Evolutionary conservation across 129 eudicot species (phyloP).

Genomic region (Tagetes patula): DNA sequence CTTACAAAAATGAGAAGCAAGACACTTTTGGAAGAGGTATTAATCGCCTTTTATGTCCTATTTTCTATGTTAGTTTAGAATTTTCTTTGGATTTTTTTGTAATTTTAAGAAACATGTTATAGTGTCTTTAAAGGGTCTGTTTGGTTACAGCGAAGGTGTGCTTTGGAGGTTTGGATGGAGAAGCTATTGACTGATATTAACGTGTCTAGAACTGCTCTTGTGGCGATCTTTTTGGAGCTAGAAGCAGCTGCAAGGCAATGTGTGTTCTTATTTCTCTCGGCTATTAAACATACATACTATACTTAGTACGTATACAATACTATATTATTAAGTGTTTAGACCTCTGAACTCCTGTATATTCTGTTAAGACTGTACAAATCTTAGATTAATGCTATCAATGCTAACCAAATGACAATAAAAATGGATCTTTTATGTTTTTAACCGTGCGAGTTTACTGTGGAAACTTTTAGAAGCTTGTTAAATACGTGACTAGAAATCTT

Average conservation of each 20-base stretch:
- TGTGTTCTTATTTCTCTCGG: conserved; percentile 43
- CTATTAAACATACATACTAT: background rate
- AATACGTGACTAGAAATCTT: background rate
- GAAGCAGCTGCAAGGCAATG: conserved; percentile 88
- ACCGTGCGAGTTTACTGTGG: background rate
- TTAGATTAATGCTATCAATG: background rate
- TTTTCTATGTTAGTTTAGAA: background rate
- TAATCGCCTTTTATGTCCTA: background rate
- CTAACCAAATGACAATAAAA: background rate
- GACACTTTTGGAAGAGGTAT: conserved; percentile 68
- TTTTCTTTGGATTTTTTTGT: background rate
- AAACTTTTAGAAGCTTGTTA: background rate
- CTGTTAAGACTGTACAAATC: background rate
- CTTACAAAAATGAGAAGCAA: conserved; percentile 53
- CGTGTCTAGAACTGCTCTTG: conserved; percentile 71
- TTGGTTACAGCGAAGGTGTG: conserved; percentile 67
- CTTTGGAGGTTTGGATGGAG: conserved; percentile 78
- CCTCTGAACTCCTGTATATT: background rate
- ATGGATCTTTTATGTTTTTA: background rate
- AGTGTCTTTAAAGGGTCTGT: conserved; percentile 27
- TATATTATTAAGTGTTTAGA: background rate
- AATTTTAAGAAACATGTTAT: background rate
- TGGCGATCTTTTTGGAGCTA: conserved; percentile 80
- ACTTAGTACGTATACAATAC: background rate
- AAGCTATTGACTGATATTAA: conserved; percentile 68